Base-by-base conservation (phyloP, 2,329 filamentous ascomycete genomes). In the Xylaria sp. region DNA sequence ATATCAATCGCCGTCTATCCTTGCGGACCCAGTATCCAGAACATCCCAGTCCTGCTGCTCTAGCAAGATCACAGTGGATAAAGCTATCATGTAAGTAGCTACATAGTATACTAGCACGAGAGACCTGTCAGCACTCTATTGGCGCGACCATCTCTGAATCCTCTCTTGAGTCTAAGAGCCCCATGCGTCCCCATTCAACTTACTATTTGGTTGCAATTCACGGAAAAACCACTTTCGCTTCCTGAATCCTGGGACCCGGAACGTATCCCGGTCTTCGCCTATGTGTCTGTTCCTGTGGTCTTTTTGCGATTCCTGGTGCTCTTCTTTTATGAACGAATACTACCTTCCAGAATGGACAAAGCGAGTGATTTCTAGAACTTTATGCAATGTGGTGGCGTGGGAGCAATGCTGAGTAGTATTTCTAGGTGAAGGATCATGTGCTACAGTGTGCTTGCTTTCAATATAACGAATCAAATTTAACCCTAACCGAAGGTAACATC, bases 71-170 rank as follows among this genome's bases (percentile, higher is more conserved):
- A 20, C 26, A 46, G 56, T 17, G 56, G 40, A 4, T 46, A 58
- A 10, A 63, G 23, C 15, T 46, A 26, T 11, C 13, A 48, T 10
- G 15, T 57, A 48, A 15, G 17, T 59, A 54, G 49, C 13, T 28
- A 28, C 28, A 28, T 2, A 28, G 28, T 28, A 28, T 28, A 28
- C 17, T 56, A 54, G 49, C 13, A 44, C 9, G 28, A 56, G 31
- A 59, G 61, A 57, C 31, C 23, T 57, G 66, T 65, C 49, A 68
- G 66, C 61, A 68, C 66, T 68, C 61, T 68, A 65, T 68, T 65
- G 61, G 57, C 56, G 62, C 61, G 31, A 59, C 53, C 26, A 10
- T 11, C 31, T 15, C 23, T 33, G 13, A 23, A 7, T 51, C 6
- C 20, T 58, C 3, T 20, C 15, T 9, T 26, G n/a, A 49, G 38